Evolutionary conservation across 2,329 filamentous ascomycete species (phyloP), one percentile per base, ranked within the genome.

Genomic region (Colletotrichum theobromicola): DNA sequence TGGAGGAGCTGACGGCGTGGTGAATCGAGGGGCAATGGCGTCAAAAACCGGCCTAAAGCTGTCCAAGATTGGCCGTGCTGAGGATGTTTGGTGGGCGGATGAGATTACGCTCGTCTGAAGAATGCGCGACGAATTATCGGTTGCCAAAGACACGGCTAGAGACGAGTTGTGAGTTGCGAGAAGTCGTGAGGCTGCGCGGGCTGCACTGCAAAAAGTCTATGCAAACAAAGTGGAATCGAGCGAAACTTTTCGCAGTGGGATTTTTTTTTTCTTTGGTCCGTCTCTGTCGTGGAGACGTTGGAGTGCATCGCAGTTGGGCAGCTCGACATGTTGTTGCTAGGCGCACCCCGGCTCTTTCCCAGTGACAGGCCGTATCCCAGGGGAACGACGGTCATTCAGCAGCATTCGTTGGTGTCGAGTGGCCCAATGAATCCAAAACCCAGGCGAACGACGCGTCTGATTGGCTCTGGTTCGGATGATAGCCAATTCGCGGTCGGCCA

Each of bases 341-440:
- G 26, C 12, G 15, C 72, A 72, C 72, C 16, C 72, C 68, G 24
- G n/a, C 7, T 30, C 6, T 21, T 12, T 7, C 46, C 4, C 24
- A 42, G 24, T 63, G 46, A 74, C 55, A 72, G 57, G 28, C 62
- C 42, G 72, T 75, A 67, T 75, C 72, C 68, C 42, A 63, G 68
- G 72, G 68, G 28, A 74, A 75, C 68, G 24, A 42, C 58, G 62
- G 55, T 72, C 68, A 57, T 63, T 37, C 62, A 34, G 26, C 16
- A 34, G 50, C 24, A 53, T 26, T 32, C 21, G 21, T 28, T 60
- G 50, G 60, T 32, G 32, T 26, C 60, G 60, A 65, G 28, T 74
- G 72, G 62, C 28, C 28, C 74, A 74, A 75, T 76, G 75, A 72
- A 78, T 76, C 76, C 77, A 77, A 79, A 79, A 79, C 77, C 61